phyloP scores from a whole-genome alignment of 257 asterid genomes.

The Solanum etuberosum region DNA sequence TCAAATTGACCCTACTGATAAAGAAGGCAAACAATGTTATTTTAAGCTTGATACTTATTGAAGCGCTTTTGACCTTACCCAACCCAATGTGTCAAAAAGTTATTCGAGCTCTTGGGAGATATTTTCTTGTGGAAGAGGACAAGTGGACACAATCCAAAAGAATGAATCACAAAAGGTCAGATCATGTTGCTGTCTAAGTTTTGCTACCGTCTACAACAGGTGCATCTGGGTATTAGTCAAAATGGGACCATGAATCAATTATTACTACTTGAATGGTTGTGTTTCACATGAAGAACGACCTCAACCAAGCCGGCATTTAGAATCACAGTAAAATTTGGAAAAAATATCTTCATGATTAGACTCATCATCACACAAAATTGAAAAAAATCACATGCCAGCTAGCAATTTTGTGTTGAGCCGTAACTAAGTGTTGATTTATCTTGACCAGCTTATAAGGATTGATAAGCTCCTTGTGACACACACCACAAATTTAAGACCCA shows the following conservation, averaged over 20 bases:
- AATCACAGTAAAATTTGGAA: background rate
- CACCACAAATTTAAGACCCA: background rate
- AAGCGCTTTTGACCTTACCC: background rate
- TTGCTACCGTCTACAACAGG: background rate
- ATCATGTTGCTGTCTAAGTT: background rate
- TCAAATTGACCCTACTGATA: conserved; percentile 4
- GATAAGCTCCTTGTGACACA: background rate
- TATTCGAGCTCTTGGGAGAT: background rate
- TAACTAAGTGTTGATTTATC: background rate
- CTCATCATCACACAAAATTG: background rate
- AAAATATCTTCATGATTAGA: background rate
- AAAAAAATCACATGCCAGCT: background rate
- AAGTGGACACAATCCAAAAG: background rate
- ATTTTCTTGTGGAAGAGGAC: background rate
- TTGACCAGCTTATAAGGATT: background rate
- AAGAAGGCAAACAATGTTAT: background rate
- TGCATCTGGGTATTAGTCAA: background rate
- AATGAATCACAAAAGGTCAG: background rate
- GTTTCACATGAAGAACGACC: background rate
- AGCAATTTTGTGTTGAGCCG: background rate
- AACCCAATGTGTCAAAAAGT: background rate
- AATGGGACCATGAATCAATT: background rate
- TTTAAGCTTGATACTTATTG: background rate
- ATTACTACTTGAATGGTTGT: background rate
- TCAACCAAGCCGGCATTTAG: background rate